A percentile compares a stretch with the other conserved stretches of the same genome.
phyloP scores from a whole-genome alignment of 192 early-diverging fungal genomes.

The Coemansia sp. region DNA sequence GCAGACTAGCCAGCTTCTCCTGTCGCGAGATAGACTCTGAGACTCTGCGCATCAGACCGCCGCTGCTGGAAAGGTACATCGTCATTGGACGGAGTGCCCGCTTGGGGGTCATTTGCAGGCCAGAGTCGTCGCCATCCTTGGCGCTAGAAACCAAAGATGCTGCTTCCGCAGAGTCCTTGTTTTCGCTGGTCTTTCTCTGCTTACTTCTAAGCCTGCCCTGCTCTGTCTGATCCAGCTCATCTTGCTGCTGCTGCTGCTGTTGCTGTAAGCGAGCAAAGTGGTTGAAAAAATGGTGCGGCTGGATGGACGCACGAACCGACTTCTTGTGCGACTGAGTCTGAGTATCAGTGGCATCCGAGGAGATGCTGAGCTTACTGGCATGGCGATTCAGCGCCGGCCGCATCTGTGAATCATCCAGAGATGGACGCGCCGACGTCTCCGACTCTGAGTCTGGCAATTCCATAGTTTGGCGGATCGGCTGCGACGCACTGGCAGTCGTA shows the following conservation, averaged over 20 bases:
- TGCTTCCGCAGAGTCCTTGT: neutral
- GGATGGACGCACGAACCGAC: slow-evolving; percentile 32
- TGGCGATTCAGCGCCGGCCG: slow-evolving; percentile 36
- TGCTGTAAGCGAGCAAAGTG: slow-evolving; percentile 11
- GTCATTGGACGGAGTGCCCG: slow-evolving; percentile 30
- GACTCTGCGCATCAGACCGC: slow-evolving; percentile 14
- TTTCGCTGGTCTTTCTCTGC: neutral
- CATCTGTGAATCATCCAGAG: slow-evolving; percentile 35
- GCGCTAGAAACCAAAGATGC: neutral
- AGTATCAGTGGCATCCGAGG: slow-evolving; percentile 28
- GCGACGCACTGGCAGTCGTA: slow-evolving; percentile 4
- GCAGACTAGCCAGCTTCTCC: slow-evolving; percentile 36
- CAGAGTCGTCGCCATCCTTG: slow-evolving; percentile 1
- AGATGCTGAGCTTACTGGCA: slow-evolving; percentile 39
- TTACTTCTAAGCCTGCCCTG: neutral
- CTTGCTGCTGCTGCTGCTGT: slow-evolving; percentile 10
- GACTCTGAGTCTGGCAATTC: slow-evolving; percentile 31
- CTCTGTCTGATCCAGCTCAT: slow-evolving; percentile 1
- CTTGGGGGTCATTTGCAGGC: neutral
- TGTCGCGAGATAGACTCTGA: slow-evolving; percentile 35
- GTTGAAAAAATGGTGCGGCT: slow-evolving; percentile 29
- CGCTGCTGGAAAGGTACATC: slow-evolving; percentile 26
- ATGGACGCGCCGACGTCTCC: slow-evolving; percentile 39
- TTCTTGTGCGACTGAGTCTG: slow-evolving; percentile 6
- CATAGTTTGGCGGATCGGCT: slow-evolving; percentile 23